Evolutionary conservation across 495 filamentous ascomycete species (phyloP).

Genomic region (Talaromyces trachyspermus): DNA sequence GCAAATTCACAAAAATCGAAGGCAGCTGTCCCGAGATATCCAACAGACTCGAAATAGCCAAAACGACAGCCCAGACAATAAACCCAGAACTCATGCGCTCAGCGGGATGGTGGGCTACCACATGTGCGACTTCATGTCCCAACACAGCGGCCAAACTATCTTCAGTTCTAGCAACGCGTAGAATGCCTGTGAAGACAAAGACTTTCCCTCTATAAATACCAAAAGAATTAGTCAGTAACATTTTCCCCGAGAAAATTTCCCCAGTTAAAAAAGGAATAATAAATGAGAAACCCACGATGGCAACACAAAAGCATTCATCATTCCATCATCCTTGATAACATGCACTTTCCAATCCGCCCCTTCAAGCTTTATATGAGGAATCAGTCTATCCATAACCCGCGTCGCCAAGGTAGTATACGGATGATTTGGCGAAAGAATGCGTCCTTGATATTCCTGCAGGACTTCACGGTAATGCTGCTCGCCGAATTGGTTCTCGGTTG

Average conservation of each 20-base stretch:
- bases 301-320: conserved; percentile 80
- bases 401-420: conserved; percentile 49
- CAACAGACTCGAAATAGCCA: conserved; percentile 42
- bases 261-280: background rate
- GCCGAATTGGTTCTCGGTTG: conserved; percentile 48
- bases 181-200: conserved; percentile 81
- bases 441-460: conserved; percentile 36
- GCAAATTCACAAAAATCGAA: conserved; percentile 47
- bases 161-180: conserved; percentile 63
- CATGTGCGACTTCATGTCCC: conserved; percentile 93
- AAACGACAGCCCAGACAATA: conserved; percentile 46
- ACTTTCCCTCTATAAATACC: conserved; percentile 61
- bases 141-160: conserved; percentile 77
- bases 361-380: conserved; percentile 58
- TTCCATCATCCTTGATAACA: conserved; percentile 64
- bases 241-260: too few species aligned
- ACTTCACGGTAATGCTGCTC: conserved; percentile 43
- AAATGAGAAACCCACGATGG: conserved; percentile 53
- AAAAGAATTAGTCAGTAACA: too few species aligned
- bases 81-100: conserved; percentile 64
- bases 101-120: conserved; percentile 69
- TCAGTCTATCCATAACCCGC: conserved; percentile 61
- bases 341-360: conserved; percentile 71
- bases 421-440: conserved; percentile 46
- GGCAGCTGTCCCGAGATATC: conserved; percentile 41